Evolutionary conservation across 2,329 filamentous ascomycete species (phyloP).

Genomic region (Lecanicillium sp.): DNA sequence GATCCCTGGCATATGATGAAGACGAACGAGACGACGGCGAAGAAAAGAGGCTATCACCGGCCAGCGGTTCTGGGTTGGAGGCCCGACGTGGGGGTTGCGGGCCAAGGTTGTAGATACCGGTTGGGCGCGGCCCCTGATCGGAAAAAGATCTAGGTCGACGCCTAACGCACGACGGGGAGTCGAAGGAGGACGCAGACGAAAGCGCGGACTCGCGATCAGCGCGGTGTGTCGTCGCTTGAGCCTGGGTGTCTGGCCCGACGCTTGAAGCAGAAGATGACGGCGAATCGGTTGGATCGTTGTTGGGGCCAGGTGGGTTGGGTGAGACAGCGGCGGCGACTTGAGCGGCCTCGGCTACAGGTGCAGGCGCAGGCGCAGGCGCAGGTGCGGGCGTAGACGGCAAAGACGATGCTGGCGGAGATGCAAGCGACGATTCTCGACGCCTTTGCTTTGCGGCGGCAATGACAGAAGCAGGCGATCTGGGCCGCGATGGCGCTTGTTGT

Average conservation of each 20-base stretch:
- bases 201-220: background rate
- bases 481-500: conserved; percentile 5
- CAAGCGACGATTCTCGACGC: conserved; percentile 5
- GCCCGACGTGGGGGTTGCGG: conserved; percentile 22
- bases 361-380: background rate
- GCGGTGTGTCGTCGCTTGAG: background rate
- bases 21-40: conserved; percentile 11
- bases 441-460: conserved; percentile 8
- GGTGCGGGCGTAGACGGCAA: conserved; percentile 7
- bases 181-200: conserved; percentile 2
- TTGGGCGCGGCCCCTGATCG: conserved; percentile 11
- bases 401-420: background rate
- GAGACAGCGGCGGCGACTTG: conserved; percentile 4
- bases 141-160: conserved; percentile 7
- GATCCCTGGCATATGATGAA: conserved; percentile 21
- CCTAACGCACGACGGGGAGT: background rate
- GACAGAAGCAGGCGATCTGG: conserved; percentile 8
- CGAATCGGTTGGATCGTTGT: conserved; percentile 1
- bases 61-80: conserved; percentile 24
- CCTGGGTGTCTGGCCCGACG: background rate
- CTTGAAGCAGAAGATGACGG: background rate
- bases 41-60: conserved; percentile 4
- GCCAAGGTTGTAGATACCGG: conserved; percentile 12
- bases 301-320: background rate
- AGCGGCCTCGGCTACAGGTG: conserved; percentile 4